Base-by-base conservation (phyloP, 352 stramenopile species). In the Phytophthora kernoviae region DNA sequence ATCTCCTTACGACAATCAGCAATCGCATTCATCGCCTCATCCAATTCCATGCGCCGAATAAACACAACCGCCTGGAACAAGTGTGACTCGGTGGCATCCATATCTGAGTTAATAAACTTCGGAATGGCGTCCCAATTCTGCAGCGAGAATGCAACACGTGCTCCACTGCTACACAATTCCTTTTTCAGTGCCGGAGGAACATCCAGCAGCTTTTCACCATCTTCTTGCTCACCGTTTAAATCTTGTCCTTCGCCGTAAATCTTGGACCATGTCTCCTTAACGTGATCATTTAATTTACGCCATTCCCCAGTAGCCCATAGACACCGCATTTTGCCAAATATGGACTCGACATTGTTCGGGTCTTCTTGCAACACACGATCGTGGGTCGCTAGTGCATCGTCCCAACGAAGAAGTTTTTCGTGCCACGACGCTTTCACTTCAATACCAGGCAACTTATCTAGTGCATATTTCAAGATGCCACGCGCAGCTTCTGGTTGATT, bases 321-420 rank as follows among this genome's bases (percentile, higher is more conserved):
- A 72, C 98, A 99, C 20, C 97, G 91, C 89, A 99, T 98, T 61
- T 97, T 99, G 37, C 98, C 98, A 34, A 99, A 90, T 48, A 99
- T 96, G 14, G 96, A 88, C 68, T 98, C 91, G n/a, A 98, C 89
- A 67, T 99, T 94, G 50, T 88, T 80, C 1, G 83, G 81, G 5
- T 89, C 49, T 5, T 80, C 69, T 20, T 58, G 62, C 0, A 96
- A 54, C 30, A 94, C 80, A 20, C 91, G 75, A 57, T 99, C 92
- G 69, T 99, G 98, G 7, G 98, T 94, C 47, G 75, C 63, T 18
- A 99, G 72, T 11, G 97, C 98, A 64, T 99, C 97, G 20, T 97
- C 86, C 97, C 97, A 99, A n/a, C 88, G 90, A 37, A 98, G 84
- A 27, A 99, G 81, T 73, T 99, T 99, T 54, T 98, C 96, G 45